Evolutionary conservation across 352 stramenopile genomes (phyloP), one percentile per base, ranked within the genome.

Genomic region (Discostella stelligera): DNA sequence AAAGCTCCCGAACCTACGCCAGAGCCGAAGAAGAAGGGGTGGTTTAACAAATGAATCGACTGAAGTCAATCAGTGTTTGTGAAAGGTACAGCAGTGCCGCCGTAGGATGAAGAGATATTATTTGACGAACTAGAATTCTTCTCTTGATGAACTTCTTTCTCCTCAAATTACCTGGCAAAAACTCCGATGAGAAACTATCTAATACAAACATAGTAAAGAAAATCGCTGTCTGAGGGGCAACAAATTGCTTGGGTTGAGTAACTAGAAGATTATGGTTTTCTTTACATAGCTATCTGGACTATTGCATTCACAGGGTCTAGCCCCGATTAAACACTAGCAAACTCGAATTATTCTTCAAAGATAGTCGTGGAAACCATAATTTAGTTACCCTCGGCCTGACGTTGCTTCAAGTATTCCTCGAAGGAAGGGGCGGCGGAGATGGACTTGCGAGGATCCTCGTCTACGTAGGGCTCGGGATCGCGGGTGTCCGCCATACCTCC

Each of bases 381-480:
- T 69, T 69, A 71, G 30, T 71, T 71, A 44, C 72, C 65, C 21
- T 70, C 66, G 14, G 59, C 66, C 23, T 58, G 32, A 59, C 85
- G 79, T 54, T 77, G 64, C 80, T 91, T 91, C 74, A 91, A 76
- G 82, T 91, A 91, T 66, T 91, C 85, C 76, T 91, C 85, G 71
- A 89, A 91, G 3, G 73, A 85, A 74, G 85, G 85, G 52, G 85
- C 82, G 20, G 67, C 82, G 55, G 70, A 81, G 77, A 91, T 91
- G 54, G 70, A 82, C 67, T 91, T 88, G 52, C 85, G 85, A 21
- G 74, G 59, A 85, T 91, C 85, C 44, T 89, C 82, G 54, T 91
- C 69, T 13, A 65, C 39, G 32, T 81, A 66, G 4, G 68, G 39
- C 39, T 87, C 82, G 30, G 84, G 84, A 65, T 90, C 77, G 76